Evolutionary conservation across 257 asterid species (phyloP).

Genomic region (Solanum microdontum): DNA sequence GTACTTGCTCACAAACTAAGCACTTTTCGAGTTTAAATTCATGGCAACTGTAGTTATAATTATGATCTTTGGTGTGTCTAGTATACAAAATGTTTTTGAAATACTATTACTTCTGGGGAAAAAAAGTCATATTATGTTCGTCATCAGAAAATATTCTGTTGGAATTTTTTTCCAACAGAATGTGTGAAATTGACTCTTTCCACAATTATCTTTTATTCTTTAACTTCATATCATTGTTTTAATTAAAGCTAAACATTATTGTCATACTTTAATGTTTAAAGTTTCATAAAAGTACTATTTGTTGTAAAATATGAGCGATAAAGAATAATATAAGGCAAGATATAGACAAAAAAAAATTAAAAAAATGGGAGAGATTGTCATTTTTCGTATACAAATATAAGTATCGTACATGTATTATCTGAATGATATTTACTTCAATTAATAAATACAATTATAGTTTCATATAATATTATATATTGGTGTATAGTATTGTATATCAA

Average conservation of each 20-base stretch:
- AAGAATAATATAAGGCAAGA: no score
- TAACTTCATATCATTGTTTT: background rate
- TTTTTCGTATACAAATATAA: background rate
- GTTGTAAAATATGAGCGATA: no score
- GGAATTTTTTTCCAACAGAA: background rate
- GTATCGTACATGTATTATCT: background rate
- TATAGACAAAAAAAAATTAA: no score
- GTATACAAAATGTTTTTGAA: background rate
- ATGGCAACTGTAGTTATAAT: background rate
- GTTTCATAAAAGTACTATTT: background rate
- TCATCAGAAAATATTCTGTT: background rate
- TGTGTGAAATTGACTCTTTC: background rate
- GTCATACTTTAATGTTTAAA: background rate
- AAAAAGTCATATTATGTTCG: background rate
- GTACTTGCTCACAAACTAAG: background rate
- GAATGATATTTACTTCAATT: background rate
- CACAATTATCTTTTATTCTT: background rate
- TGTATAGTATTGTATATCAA: no score
- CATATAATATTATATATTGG: no score
- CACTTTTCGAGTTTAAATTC: background rate
- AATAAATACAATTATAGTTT: no score
- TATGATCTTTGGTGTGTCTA: background rate
- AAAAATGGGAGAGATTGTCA: background rate
- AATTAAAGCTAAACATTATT: background rate
- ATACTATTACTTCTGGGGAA: no score